Conservation (phyloP, 1,139 yeast genomes). For the Williopsis jadinii region DNA sequence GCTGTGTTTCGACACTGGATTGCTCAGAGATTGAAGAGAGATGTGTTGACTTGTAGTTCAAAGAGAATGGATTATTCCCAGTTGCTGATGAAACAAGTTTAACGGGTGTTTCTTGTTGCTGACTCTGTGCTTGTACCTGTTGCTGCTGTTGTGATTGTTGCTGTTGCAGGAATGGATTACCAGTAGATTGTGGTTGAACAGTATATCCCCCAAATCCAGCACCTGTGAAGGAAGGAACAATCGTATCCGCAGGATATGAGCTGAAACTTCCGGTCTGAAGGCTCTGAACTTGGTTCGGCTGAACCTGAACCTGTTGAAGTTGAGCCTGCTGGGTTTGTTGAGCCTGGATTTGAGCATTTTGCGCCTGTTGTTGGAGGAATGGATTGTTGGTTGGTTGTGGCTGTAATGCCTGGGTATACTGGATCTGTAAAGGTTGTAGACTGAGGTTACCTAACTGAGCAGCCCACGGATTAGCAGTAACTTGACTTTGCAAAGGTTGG, state of each 20-base stretch:
- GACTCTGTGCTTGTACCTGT: conserved; percentile 19
- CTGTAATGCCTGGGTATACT: conserved; percentile 19
- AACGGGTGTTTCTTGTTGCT: conserved; percentile 20
- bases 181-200: conserved; percentile 18
- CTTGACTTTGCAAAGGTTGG: background rate
- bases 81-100: conserved; percentile 21
- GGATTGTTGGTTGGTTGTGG: conserved; percentile 11
- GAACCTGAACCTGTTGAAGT: conserved; percentile 10
- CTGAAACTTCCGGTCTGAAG: conserved; percentile 17
- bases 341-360: conserved; percentile 5
- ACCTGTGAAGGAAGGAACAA: conserved; percentile 40
- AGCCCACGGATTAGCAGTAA: conserved; percentile 20
- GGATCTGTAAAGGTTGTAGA: conserved; percentile 23
- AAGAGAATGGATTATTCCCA: conserved; percentile 25
- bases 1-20: conserved; percentile 9
- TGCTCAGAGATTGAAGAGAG: conserved; percentile 16
- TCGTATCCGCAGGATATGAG: conserved; percentile 11
- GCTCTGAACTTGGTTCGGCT: conserved; percentile 5
- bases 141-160: conserved; percentile 10
- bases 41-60: conserved; percentile 21
- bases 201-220: conserved; percentile 52
- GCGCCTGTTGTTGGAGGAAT: conserved; percentile 9
- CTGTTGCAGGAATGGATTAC: conserved; percentile 18
- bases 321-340: conserved; percentile 7
- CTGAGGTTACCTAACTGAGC: conserved; percentile 11